These are phyloP conservation scores for Ramaria sp. DNA, from an alignment of 768 basidiomycete genomes.

Conservation along the genomic window DNA sequence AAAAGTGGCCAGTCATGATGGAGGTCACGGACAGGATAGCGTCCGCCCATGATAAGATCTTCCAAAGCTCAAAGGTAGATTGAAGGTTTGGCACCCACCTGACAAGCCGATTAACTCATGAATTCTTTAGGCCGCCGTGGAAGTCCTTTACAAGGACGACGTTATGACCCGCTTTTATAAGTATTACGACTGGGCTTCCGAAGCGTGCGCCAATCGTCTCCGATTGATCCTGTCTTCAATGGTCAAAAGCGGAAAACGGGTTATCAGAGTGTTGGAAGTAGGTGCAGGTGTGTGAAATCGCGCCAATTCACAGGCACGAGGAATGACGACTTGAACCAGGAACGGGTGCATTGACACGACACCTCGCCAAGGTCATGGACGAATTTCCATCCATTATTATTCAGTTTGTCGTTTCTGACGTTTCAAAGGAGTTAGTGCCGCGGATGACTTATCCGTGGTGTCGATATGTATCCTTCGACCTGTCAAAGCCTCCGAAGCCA, in stretches of 20 bases:
- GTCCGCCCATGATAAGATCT: not conserved
- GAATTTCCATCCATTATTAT: constrained; percentile 5
- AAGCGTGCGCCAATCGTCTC: constrained; percentile 4
- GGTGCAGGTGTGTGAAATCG: constrained; percentile 8
- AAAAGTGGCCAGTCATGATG: constrained; percentile 2
- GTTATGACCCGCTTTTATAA: constrained; percentile 13
- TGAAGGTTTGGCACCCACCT: not conserved
- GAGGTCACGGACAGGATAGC: constrained; percentile 2
- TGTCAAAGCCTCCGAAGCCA: constrained; percentile 4
- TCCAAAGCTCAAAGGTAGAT: constrained; percentile 1
- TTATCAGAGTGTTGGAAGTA: constrained; percentile 14
- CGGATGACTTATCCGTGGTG: constrained; percentile 9
- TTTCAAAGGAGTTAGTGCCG: constrained; percentile 11
- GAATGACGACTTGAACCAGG: not conserved
- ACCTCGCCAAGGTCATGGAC: constrained; percentile 10
- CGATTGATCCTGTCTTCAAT: constrained; percentile 6
- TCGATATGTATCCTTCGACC: constrained; percentile 11
- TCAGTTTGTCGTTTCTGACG: constrained; percentile 14
- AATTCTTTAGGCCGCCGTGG: constrained; percentile 9
- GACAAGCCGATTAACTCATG: not conserved
- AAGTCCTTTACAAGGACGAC: constrained; percentile 13
- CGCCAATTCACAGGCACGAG: not conserved
- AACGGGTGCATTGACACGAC: constrained; percentile 11
- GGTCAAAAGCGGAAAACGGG: constrained; percentile 11
- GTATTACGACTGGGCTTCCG: constrained; percentile 9